Evolutionary conservation across 306 rosid species (phyloP).

Genomic region (Vigna angularis): DNA sequence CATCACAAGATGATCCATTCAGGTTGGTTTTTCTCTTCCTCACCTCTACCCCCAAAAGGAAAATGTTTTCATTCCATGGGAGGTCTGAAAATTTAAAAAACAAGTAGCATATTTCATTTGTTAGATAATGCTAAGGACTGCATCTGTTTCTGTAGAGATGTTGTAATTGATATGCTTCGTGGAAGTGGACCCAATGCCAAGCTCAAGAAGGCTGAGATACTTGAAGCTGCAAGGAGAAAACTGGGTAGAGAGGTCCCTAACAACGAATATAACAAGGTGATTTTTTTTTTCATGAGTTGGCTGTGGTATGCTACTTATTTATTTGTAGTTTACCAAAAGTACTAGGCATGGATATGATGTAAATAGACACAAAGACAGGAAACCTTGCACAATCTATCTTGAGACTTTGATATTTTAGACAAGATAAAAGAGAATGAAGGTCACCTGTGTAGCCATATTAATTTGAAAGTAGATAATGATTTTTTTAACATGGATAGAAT

Average conservation of each 20-base stretch:
- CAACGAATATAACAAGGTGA: conserved; percentile 83
- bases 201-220: conserved; percentile 75
- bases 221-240: conserved; percentile 66
- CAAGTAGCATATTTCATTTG: conserved; percentile 28
- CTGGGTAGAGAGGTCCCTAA: conserved; percentile 66
- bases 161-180: conserved; percentile 77
- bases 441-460: conserved; percentile 23
- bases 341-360: conserved; percentile 19
- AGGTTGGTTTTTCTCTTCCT: conserved; percentile 56
- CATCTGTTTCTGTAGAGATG: conserved; percentile 65
- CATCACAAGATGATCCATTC: conserved; percentile 73
- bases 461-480: conserved; percentile 14
- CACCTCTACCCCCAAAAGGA: background rate
- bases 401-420: conserved; percentile 5
- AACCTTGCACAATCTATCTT: background rate
- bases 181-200: conserved; percentile 65
- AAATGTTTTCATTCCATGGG: conserved; percentile 1
- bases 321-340: background rate
- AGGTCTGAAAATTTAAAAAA: background rate
- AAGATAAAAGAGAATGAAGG: conserved; percentile 6
- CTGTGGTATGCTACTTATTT: background rate
- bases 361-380: background rate
- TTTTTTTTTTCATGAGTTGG: conserved; percentile 12
- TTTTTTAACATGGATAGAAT: background rate
- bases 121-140: conserved; percentile 22